Evolutionary conservation across 306 rosid genomes (phyloP).

Genomic region (Pyrus bretschneideri): DNA sequence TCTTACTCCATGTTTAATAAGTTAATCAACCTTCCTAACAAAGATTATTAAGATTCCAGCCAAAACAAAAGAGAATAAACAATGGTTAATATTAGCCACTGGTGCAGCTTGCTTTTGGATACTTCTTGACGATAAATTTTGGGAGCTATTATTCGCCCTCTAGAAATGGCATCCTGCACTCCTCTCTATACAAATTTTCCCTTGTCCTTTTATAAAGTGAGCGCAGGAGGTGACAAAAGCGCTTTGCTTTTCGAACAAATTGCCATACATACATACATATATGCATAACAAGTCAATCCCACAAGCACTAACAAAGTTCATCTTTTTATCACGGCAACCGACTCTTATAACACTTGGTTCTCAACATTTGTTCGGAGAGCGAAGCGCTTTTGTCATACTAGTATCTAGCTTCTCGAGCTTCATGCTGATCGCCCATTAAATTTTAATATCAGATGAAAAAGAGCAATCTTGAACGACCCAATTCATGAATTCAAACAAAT

Average conservation of each 20-base stretch:
- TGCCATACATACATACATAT: background rate
- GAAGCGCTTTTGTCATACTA: background rate
- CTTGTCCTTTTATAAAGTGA: background rate
- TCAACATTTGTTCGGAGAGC: background rate
- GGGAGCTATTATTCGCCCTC: background rate
- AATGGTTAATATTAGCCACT: background rate
- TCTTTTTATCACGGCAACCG: background rate
- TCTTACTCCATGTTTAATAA: background rate
- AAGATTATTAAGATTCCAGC: background rate
- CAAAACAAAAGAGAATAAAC: background rate
- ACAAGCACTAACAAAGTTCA: background rate
- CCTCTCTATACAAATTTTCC: background rate
- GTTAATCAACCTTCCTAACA: background rate
- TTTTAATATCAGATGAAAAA: background rate
- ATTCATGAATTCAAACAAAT: background rate
- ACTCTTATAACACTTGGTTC: background rate
- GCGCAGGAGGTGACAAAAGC: background rate
- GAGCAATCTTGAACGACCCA: background rate
- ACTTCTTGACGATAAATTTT: background rate
- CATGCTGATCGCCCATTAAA: background rate
- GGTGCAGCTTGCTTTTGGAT: background rate
- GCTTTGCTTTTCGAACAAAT: too few relatives aligned
- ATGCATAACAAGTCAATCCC: background rate
- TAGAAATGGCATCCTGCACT: background rate
- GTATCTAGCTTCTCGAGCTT: background rate